phyloP scores from a whole-genome alignment of 108 stramenopile genomes.

The Stephanodiscus minutulus region DNA sequence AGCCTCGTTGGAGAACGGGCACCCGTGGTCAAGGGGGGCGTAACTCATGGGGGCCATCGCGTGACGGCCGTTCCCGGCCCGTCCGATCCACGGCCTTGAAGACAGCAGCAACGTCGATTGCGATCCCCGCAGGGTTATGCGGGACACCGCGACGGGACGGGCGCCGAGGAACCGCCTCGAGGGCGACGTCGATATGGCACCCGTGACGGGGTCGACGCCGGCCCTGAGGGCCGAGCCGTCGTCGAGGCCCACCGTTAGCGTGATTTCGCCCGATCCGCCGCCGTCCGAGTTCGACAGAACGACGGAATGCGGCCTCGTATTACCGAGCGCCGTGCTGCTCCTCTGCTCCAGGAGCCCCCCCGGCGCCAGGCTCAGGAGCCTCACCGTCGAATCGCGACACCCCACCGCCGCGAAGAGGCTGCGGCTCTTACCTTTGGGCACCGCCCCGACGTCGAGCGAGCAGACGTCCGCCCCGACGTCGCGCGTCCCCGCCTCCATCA shows the following conservation, averaged over 20 bases:
- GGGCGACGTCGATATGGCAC: conserved; percentile 88
- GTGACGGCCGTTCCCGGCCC: conserved; percentile 65
- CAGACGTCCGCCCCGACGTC: conserved; percentile 92
- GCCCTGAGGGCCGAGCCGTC: conserved; percentile 90
- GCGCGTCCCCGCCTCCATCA: conserved; percentile 76
- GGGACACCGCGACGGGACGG: conserved; percentile 87
- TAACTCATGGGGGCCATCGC: conserved; percentile 93
- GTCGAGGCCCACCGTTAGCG: conserved; percentile 87
- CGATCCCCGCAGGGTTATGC: conserved; percentile 72
- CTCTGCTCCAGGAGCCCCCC: conserved; percentile 56
- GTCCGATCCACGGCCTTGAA: conserved; percentile 93
- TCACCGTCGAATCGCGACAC: conserved; percentile 87
- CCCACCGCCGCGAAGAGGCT: conserved; percentile 92
- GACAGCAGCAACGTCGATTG: conserved; percentile 86
- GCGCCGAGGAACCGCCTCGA: conserved; percentile 91
- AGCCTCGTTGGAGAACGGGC: conserved; percentile 87
- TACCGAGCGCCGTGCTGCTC: conserved; percentile 63
- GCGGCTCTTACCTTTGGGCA: conserved; percentile 78
- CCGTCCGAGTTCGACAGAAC: conserved; percentile 38
- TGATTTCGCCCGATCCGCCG: conserved; percentile 55
- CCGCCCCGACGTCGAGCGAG: conserved; percentile 89
- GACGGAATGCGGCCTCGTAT: conserved; percentile 72
- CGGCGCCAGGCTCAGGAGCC: conserved; percentile 89
- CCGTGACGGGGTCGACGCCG: conserved; percentile 86
- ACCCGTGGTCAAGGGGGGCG: conserved; percentile 90